These are phyloP conservation scores for Prunus campanulata DNA, from an alignment of 306 rosid species.

Conservation along the genomic window DNA sequence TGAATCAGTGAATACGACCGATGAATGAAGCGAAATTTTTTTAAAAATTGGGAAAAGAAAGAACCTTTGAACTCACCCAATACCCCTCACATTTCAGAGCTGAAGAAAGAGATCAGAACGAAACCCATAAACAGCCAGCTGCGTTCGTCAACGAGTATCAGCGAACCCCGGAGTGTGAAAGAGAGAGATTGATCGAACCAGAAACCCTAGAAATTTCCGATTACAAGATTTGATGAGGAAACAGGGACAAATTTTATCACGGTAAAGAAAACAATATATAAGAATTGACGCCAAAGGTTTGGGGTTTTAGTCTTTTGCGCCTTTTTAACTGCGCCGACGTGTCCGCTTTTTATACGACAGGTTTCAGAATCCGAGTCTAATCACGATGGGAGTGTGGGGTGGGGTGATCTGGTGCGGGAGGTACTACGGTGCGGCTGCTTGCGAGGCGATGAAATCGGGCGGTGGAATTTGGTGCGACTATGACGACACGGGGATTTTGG, in stretches of 20 bases:
- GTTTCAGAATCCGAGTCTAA: background rate
- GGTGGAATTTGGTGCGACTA: background rate
- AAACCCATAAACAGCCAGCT: background rate
- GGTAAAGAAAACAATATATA: background rate
- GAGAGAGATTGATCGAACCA: conserved; percentile 22
- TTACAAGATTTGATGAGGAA: conserved; percentile 34
- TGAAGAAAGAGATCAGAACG: background rate
- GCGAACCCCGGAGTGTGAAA: conserved; percentile 16
- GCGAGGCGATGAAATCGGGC: background rate
- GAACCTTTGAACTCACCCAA: conserved; percentile 39
- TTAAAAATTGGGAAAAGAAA: background rate
- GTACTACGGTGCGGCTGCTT: background rate
- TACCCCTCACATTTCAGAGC: conserved; percentile 25
- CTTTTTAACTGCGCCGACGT: conserved; percentile 19
- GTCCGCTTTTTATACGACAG: background rate
- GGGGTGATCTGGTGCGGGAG: background rate
- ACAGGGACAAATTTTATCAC: conserved; percentile 19
- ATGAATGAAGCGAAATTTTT: background rate
- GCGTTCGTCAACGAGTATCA: background rate
- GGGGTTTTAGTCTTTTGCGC: conserved; percentile 17
- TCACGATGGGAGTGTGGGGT: background rate
- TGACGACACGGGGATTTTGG: background rate
- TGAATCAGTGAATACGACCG: background rate
- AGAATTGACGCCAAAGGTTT: background rate
- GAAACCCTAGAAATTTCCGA: conserved; percentile 64